Evolutionary conservation across 192 early-diverging fungal genomes (phyloP), one percentile per base, ranked within the genome.

Genomic region (Coemansia sp.): DNA sequence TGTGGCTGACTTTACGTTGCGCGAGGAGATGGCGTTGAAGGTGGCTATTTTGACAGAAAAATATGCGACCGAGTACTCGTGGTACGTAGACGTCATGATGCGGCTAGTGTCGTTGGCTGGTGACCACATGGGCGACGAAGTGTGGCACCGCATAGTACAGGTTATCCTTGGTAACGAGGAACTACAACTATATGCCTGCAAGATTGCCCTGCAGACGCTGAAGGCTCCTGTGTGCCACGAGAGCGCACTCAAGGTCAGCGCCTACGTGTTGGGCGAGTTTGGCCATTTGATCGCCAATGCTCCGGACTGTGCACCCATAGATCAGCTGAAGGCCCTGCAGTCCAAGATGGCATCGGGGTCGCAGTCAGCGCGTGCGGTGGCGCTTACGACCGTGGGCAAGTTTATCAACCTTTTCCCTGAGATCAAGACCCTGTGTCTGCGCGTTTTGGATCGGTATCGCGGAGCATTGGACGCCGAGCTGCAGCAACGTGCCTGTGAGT

Each of bases 1-100:
- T 26, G 86, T 93, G 40, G 91, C 97, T 0, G 98, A 99, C 64
- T 90, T 90, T 66, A 90, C 91, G 14, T 87, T 99, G 72, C 89
- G 94, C 21, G 96, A 98, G 84, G 97, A 98, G 77, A 94, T 99
- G 91, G 98, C 96, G 5, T 87, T 99, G 37, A 98, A 98, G 75
- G 96, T 98, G 71, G 98, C 98, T 46, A 99, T 99, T 72, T 84
- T 99, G 74, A 92, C 97, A 0, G 98, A 99, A 74, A 98, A 97
- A 81, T 99, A 91, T 72, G 94, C 97, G 4, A 94, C 95, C 6
- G 96, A 97, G 74, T 96, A 96, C 73, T 91, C 93, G 57, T 99
- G 98, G 98, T 99, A 98, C 78, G 93, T 99, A 1, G 96, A 99
- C 69, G 94, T 98, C 38, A 97, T 98, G 70, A 86, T 98, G 66